phyloP scores from a whole-genome alignment of 1,139 yeast genomes.

The Hansenula anomala region DNA sequence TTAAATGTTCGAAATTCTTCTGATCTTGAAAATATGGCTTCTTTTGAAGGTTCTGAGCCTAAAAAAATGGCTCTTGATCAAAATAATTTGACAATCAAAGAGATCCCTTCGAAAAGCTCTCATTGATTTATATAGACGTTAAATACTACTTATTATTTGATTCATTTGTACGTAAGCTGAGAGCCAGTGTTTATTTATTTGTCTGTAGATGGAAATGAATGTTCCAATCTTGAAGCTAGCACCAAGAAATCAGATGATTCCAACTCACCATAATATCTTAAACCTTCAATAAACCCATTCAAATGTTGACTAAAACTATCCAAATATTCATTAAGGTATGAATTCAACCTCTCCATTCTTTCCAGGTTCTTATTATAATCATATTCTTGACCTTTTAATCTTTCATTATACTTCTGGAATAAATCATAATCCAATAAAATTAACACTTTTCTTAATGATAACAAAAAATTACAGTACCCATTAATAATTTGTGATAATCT shows the following conservation, averaged over 20 bases:
- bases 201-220: constrained; percentile 17
- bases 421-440: constrained; percentile 46
- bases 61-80: not conserved
- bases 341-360: constrained; percentile 42
- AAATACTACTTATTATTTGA: too few relatives aligned
- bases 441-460: constrained; percentile 51
- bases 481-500: constrained; percentile 42
- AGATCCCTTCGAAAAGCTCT: not conserved
- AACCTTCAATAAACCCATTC: constrained; percentile 47
- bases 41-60: not conserved
- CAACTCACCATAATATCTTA: constrained; percentile 55
- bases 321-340: constrained; percentile 46
- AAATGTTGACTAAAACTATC: constrained; percentile 51
- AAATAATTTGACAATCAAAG: not conserved
- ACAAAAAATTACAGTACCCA: constrained; percentile 50
- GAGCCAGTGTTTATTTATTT: too few relatives aligned
- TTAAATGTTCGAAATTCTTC: not conserved
- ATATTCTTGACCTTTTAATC: constrained; percentile 36
- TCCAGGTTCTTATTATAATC: constrained; percentile 35
- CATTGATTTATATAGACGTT: not conserved
- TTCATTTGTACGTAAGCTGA: too few relatives aligned
- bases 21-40: not conserved
- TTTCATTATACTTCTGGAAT: constrained; percentile 34
- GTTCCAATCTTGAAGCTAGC: constrained; percentile 49
- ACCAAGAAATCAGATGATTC: constrained; percentile 55